Evolutionary conservation across 2,329 filamentous ascomycete species (phyloP), one percentile per base, ranked within the genome.

Genomic region (Paracorniculantispora psalliotae): DNA sequence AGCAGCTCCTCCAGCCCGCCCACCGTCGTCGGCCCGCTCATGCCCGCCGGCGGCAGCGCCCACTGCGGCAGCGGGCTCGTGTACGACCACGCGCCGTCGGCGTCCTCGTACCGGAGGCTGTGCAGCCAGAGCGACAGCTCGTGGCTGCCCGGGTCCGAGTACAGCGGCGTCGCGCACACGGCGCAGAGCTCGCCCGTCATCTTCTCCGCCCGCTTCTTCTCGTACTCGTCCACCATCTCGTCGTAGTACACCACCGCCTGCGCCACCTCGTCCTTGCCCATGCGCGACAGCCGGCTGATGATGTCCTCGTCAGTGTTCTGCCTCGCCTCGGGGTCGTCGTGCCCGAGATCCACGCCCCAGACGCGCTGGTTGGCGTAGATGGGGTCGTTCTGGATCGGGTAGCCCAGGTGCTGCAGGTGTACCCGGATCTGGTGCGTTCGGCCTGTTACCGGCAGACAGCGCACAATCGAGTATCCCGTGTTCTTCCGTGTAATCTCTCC

Each of bases 361-460:
- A 99, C 94, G 59, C 87, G 86, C 69, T 91, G 87, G 70, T 99
- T 99, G 67, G 91, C 92, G 72, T 99, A 99, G 66, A 99, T 97
- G 8, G 94, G 94, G 69, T 99, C 94, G 72, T 99, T 99, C 63
- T 91, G 87, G 66, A 99, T 97, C 1, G 94, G 94, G 69, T 97
- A 90, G 1, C 94, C 94, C 3, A 99, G 79, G 72, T 91, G 96
- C 70, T 99, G 94, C 17, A 99, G 81, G 68, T 99, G 94, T 19
- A 99, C 94, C 35, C 94, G 86, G 51, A 99, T 83, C 72, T 99
- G 94, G 69, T 99, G 94, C 13, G 94, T 99, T 53, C 94, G 85
- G 0, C 94, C 94, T 0, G 94, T 99, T 28, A 97, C 84, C 0
- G 94, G 94, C 59, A 96, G 82, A 71, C 94, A 97, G 65, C 94